Evolutionary conservation across 257 asterid genomes (phyloP).

Genomic region (Capsicum rhomboideum): DNA sequence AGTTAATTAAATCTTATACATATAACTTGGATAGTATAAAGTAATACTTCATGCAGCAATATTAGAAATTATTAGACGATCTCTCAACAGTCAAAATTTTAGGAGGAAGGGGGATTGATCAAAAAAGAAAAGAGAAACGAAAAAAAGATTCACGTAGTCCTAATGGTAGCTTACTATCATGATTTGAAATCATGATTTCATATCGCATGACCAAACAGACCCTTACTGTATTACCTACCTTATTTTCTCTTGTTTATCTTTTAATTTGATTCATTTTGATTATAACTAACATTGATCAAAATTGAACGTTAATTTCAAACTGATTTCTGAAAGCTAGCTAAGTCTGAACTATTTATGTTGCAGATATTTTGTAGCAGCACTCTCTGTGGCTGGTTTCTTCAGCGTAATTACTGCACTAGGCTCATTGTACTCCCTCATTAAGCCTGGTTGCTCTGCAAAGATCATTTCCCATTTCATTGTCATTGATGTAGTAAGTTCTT

Average conservation of each 20-base stretch:
- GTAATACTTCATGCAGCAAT: neutral
- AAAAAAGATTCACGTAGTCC: neutral
- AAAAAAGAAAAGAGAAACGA: too few relatives aligned
- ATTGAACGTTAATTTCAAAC: neutral
- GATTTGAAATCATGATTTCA: too few relatives aligned
- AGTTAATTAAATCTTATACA: too few relatives aligned
- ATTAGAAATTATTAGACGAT: too few relatives aligned
- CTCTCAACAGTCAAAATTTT: neutral
- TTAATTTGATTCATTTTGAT: neutral
- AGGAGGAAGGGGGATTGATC: neutral
- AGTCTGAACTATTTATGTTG: neutral
- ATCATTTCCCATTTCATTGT: constrained; percentile 27
- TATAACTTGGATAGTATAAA: neutral
- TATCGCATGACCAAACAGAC: too few relatives aligned
- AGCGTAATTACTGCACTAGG: constrained; percentile 21
- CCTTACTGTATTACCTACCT: neutral
- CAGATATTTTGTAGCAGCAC: constrained; percentile 40
- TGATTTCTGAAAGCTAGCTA: neutral
- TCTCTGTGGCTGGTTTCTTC: constrained; percentile 32
- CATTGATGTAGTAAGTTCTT: constrained; percentile 35
- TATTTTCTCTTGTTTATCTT: neutral
- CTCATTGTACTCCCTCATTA: constrained; percentile 23
- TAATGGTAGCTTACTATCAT: neutral
- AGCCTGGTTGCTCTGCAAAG: constrained; percentile 19
- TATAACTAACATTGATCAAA: neutral